phyloP scores from a whole-genome alignment of 2,329 filamentous ascomycete species.

The Chaetomiaceae sp. region DNA sequence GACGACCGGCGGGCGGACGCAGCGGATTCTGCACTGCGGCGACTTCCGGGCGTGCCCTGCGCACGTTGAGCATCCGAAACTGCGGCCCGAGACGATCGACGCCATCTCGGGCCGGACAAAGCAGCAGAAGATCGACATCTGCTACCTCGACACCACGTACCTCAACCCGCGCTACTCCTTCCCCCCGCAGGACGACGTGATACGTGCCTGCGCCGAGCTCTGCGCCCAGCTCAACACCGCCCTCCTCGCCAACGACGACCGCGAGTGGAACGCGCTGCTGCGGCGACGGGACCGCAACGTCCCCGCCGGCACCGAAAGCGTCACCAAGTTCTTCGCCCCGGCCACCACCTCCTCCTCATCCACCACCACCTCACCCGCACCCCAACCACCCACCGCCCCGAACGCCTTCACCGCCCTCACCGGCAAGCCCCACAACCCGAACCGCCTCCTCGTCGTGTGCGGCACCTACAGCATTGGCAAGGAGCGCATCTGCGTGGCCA shows the following conservation, averaged over 20 bases:
- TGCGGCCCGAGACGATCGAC: slow-evolving; percentile 70
- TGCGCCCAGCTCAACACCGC: slow-evolving; percentile 51
- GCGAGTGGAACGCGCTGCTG: slow-evolving; percentile 40
- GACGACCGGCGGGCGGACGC: slow-evolving; percentile 53
- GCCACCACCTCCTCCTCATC: slow-evolving; percentile 1
- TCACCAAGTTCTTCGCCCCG: slow-evolving; percentile 50
- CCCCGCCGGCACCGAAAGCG: slow-evolving; percentile 36
- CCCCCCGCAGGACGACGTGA: slow-evolving; percentile 80
- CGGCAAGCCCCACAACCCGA: slow-evolving; percentile 31
- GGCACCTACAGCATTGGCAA: slow-evolving; percentile 98
- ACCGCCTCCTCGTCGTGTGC: slow-evolving; percentile 81
- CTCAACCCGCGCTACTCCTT: slow-evolving; percentile 94
- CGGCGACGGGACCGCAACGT: slow-evolving; percentile 25
- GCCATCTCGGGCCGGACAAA: slow-evolving; percentile 61
- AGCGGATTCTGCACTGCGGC: slow-evolving; percentile 87
- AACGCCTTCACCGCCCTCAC: slow-evolving; percentile 25
- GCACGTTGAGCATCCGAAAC: slow-evolving; percentile 74
- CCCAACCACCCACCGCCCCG: slow-evolving; percentile 16
- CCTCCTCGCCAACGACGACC: slow-evolving; percentile 34
- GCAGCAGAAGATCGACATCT: slow-evolving; percentile 87
- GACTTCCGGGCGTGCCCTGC: slow-evolving; percentile 88
- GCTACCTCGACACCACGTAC: slow-evolving; percentile 96
- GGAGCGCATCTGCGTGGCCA: slow-evolving; percentile 88
- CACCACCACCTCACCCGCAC: not conserved
- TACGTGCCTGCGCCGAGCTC: slow-evolving; percentile 79